phyloP scores from a whole-genome alignment of 2,329 filamentous ascomycete genomes.

The Scytalidium sp. region DNA sequence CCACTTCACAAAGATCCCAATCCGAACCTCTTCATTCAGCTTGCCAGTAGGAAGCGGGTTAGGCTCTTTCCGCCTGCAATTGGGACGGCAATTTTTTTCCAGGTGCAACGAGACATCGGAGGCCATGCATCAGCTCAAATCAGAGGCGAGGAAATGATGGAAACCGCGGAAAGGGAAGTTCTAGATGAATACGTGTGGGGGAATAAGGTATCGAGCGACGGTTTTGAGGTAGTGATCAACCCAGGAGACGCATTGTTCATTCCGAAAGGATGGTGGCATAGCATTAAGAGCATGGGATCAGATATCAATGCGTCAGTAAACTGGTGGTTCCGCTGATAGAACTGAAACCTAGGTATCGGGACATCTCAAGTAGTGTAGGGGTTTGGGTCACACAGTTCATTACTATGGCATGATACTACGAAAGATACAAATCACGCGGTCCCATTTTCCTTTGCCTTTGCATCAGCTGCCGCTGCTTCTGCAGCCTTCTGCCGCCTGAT shows the following conservation, averaged over 20 bases:
- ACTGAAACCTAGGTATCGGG: too few species aligned
- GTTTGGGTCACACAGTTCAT: too few species aligned
- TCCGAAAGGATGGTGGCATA: constrained; percentile 85
- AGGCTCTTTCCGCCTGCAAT: constrained; percentile 64
- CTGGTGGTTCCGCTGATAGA: constrained; percentile 78
- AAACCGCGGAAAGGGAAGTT: constrained; percentile 64
- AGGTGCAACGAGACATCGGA: constrained; percentile 36
- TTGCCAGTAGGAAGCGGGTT: constrained; percentile 70
- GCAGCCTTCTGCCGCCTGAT: constrained; percentile 1
- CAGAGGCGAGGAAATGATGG: constrained; percentile 88
- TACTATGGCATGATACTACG: too few species aligned
- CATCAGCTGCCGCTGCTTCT: not conserved
- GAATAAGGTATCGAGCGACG: constrained; percentile 9
- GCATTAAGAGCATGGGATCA: constrained; percentile 61
- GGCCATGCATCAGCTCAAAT: constrained; percentile 41
- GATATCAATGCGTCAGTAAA: constrained; percentile 45
- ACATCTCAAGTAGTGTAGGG: too few species aligned
- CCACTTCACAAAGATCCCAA: constrained; percentile 92
- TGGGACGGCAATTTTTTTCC: constrained; percentile 63
- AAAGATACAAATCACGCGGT: too few species aligned
- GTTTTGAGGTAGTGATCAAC: constrained; percentile 44
- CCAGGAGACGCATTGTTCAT: constrained; percentile 75
- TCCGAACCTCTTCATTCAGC: constrained; percentile 85
- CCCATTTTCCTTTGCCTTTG: not conserved
- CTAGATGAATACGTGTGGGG: constrained; percentile 73